Evolutionary conservation across 768 basidiomycete genomes (phyloP).

Genomic region (Tricholoma sp.): DNA sequence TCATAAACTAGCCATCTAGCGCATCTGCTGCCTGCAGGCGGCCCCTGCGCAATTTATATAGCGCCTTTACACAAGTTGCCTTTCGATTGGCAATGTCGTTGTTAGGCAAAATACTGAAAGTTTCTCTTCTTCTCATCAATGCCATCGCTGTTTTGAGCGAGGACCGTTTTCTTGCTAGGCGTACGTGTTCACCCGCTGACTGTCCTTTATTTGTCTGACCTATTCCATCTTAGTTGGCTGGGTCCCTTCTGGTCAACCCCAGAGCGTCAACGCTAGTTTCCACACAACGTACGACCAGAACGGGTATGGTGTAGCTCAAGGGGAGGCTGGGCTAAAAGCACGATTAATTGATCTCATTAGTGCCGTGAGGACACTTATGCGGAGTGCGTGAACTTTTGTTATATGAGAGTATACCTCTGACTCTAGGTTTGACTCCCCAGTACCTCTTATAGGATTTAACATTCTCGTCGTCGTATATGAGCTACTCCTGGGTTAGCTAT

Average conservation of each 20-base stretch:
- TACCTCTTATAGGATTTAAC: conserved; percentile 89
- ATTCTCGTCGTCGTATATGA: conserved; percentile 85
- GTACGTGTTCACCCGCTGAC: conserved; percentile 42
- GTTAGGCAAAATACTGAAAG: conserved; percentile 77
- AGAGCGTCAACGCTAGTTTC: conserved; percentile 50
- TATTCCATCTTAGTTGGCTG: conserved; percentile 67
- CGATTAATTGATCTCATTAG: conserved; percentile 89
- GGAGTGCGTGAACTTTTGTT: conserved; percentile 61
- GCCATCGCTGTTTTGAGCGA: conserved; percentile 94
- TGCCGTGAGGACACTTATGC: conserved; percentile 94
- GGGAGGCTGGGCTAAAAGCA: conserved; percentile 74
- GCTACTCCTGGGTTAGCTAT: conserved; percentile 53
- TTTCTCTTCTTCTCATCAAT: conserved; percentile 84
- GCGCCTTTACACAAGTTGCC: conserved; percentile 6
- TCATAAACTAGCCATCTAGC: neutral
- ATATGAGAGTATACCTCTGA: neutral
- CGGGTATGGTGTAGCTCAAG: conserved; percentile 47
- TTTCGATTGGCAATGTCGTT: conserved; percentile 17
- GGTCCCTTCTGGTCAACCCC: conserved; percentile 62
- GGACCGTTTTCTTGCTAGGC: conserved; percentile 90
- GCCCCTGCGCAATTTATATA: neutral
- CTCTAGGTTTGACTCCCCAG: conserved; percentile 34
- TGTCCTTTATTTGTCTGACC: conserved; percentile 11
- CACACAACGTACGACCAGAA: conserved; percentile 67
- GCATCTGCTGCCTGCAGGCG: conserved; percentile 6